These are phyloP conservation scores for Microcyclospora pomicola DNA, from an alignment of 2,329 filamentous ascomycete genomes.

Conservation along the genomic window DNA sequence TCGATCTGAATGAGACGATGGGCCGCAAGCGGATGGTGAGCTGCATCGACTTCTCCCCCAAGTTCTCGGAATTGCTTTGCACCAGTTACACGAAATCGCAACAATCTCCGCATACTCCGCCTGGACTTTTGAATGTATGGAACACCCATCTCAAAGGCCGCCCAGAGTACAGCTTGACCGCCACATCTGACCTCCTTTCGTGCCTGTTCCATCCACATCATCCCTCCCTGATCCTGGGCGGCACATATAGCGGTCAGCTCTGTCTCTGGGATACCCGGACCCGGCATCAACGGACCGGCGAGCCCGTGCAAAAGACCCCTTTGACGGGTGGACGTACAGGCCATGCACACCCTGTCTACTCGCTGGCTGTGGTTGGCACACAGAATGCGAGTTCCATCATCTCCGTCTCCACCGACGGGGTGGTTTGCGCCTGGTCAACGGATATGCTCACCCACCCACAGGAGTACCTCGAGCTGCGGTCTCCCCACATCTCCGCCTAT, in stretches of 20 bases:
- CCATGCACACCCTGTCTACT: constrained; percentile 93
- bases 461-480: constrained; percentile 77
- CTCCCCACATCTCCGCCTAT: constrained; percentile 60
- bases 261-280: constrained; percentile 93
- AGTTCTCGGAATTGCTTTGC: constrained; percentile 76
- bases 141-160: constrained; percentile 88
- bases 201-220: constrained; percentile 99
- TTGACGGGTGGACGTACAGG: constrained; percentile 67
- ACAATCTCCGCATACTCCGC: constrained; percentile 63
- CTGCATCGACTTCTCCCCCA: constrained; percentile 86
- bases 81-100: constrained; percentile 82
- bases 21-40: constrained; percentile 99
- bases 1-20: constrained; percentile 66
- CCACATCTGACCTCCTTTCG: constrained; percentile 85
- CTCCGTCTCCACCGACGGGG: constrained; percentile 89
- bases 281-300: constrained; percentile 45
- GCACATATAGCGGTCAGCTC: constrained; percentile 92
- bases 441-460: constrained; percentile 97
- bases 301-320: constrained; percentile 88
- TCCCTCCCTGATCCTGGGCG: constrained; percentile 87
- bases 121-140: constrained; percentile 91
- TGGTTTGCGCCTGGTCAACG: constrained; percentile 92
- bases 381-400: constrained; percentile 99
- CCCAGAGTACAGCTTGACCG: constrained; percentile 92
- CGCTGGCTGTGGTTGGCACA: constrained; percentile 86